Base-by-base conservation (phyloP, 192 early-diverging fungal species). In the Coemansia nantahalensis region DNA sequence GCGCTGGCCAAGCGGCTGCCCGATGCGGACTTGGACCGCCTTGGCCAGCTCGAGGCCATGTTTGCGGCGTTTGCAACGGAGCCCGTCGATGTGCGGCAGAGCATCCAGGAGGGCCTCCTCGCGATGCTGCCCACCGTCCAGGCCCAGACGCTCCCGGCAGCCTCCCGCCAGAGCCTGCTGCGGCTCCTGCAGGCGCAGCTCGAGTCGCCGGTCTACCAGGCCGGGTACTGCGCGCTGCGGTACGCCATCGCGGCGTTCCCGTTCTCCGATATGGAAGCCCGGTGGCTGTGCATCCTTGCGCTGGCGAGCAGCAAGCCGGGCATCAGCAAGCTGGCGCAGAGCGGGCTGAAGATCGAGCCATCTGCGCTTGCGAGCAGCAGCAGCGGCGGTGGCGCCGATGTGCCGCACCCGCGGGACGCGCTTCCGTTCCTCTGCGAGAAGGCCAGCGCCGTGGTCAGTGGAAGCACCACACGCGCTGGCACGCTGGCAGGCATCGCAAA, bases 41-140 rank as follows among this genome's bases (percentile, higher is more conserved):
- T 86, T 26, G 45, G 71, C 0, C 78, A 92, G 16, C 43, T 93
- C 7, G 54, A 73, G 2, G 46, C 60, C 5, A 82, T 95, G 54
- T 94, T 97, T 63, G 82, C 58, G 0, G 83, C 87, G 12, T 56
- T 97, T 44, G 36, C 26, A 12, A 50, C 32, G 3, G 69, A 73
- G 30, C 32, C 81, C 0, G 66, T 76, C 3, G 86, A 83, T 46
- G 82, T 92, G 1, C 80, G 83, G 36, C 71, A 86, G 1, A 90
- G 84, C 44, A 82, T 94, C n/a, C 91, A 94, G 56, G 89, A 92
- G 19, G 82, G 87, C 2, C 66, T 96, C 7, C 80, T 85, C 9
- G 84, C 82, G 8, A 88, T 94, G 84, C 74, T 86, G 32, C 78
- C 83, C 1, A 84, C 84, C 2, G 87, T 84, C 64, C 56, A 79